Percentiles rank a stretch among this genome's conserved stretches.
Conservation (phyloP, 2,329 filamentous ascomycete genomes). For the Microdochium nivale region DNA sequence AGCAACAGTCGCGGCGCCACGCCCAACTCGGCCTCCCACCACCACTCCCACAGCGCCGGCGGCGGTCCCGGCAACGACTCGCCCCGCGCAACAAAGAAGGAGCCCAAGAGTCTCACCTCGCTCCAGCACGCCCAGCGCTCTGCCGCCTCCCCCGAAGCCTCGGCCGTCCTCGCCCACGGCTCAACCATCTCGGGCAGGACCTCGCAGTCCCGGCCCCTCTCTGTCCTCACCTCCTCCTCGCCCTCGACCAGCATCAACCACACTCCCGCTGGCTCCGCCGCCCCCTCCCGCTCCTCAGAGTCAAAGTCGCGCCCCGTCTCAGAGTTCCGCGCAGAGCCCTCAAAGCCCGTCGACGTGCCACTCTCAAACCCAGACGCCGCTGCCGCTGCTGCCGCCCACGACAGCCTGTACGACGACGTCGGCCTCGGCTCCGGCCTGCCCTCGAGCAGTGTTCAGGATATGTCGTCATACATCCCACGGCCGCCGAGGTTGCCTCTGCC, state of each 20-base stretch:
- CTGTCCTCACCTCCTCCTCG: conserved; percentile 38
- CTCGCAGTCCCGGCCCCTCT: conserved; percentile 39
- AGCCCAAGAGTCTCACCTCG: conserved; percentile 44
- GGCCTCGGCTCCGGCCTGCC: conserved; percentile 35
- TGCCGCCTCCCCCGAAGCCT: conserved; percentile 52
- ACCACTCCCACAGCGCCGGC: conserved; percentile 11
- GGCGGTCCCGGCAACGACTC: conserved; percentile 18
- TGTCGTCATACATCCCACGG: conserved; percentile 52
- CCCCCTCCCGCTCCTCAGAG: conserved; percentile 16
- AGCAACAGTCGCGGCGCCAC: conserved; percentile 28
- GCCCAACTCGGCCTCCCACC: conserved; percentile 16
- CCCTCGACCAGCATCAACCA: conserved; percentile 15
- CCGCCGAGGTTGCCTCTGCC: conserved; percentile 86
- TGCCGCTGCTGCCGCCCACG: conserved; percentile 14
- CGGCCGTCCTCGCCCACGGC: conserved; percentile 51
- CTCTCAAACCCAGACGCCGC: conserved; percentile 18
- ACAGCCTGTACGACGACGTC: conserved; percentile 24
- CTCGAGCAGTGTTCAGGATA: conserved; percentile 52
- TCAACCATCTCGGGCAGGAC: conserved; percentile 40
- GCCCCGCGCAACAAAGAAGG: conserved; percentile 27
- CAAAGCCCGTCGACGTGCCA: conserved; percentile 53
- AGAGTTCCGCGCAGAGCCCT: conserved; percentile 29
- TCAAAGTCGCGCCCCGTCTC: conserved; percentile 22
- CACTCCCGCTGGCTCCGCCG: conserved; percentile 18
- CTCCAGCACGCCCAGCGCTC: conserved; percentile 38